Percentiles rank a stretch among this genome's conserved stretches.
These are phyloP conservation scores for Hordeum vulgare DNA, from an alignment of 176 grass and related monocot genomes.

Conservation along the genomic window MorexV3_pseudomolecules_assembly NC_058519.1:618716545-618717044, in stretches of 20 bases:
- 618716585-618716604: conserved; percentile 6
- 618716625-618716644: neutral
- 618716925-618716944: conserved; percentile 56
- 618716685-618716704: neutral
- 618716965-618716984: neutral
- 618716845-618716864: conserved; percentile 48
- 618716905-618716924: conserved; percentile 23
- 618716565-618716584: neutral
- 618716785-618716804: neutral
- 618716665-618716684: neutral
- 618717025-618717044: neutral
- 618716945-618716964: neutral
- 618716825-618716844: conserved; percentile 56
- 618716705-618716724: conserved; percentile 21
- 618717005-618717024: neutral
- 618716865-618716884: conserved; percentile 44
- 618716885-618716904: conserved; percentile 35
- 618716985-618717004: neutral
- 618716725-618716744: conserved; percentile 32
- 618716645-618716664: neutral
- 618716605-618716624: conserved; percentile 13
- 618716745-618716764: neutral
- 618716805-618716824: conserved; percentile 16
- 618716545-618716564: neutral
- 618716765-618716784: neutral